phyloP scores from a whole-genome alignment of 306 rosid genomes.

The Lotus japonicus region DNA sequence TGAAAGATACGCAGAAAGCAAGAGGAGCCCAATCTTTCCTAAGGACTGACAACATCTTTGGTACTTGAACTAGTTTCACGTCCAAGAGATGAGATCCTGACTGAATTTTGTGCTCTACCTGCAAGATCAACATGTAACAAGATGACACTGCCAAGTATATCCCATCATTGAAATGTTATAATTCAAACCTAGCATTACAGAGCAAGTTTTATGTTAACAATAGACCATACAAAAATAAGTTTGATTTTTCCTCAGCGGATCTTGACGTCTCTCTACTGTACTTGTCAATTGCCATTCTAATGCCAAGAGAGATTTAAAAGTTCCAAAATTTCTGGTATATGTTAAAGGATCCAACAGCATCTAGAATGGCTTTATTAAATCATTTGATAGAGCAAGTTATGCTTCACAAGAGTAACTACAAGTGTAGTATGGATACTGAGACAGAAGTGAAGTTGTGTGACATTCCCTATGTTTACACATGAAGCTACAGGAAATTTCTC shows the following conservation, averaged over 20 bases:
- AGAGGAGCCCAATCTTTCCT: conserved; percentile 71
- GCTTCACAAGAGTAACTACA: neutral
- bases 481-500: conserved; percentile 4
- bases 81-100: conserved; percentile 81
- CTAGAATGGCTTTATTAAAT: neutral
- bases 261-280: neutral
- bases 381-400: neutral
- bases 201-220: neutral
- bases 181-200: neutral
- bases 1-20: conserved; percentile 87
- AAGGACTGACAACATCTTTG: conserved; percentile 78
- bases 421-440: neutral
- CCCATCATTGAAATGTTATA: neutral
- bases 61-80: conserved; percentile 82
- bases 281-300: neutral
- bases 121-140: conserved; percentile 25
- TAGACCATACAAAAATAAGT: neutral
- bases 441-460: neutral
- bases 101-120: conserved; percentile 93
- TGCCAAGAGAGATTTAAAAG: neutral
- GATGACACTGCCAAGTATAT: neutral
- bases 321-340: neutral
- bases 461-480: neutral
- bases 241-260: neutral
- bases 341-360: neutral